These are phyloP conservation scores for Suillus placidus DNA, from an alignment of 768 basidiomycete genomes.

Conservation along the genomic window DNA sequence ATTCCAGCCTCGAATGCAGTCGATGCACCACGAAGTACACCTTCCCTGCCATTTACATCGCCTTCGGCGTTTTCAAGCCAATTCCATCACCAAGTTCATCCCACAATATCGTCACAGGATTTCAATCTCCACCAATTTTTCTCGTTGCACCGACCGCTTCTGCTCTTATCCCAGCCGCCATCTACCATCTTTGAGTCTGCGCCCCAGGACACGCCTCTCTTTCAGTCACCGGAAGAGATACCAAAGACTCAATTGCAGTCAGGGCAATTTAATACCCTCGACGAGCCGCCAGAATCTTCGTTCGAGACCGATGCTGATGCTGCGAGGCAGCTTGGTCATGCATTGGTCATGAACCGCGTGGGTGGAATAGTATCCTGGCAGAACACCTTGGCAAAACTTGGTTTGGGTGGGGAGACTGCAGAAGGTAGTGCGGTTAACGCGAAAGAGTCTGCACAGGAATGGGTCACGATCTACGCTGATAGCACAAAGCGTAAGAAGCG, in stretches of 20 bases:
- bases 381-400: constrained; percentile 62
- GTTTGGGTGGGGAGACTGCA: constrained; percentile 55
- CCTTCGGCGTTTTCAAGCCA: constrained; percentile 13
- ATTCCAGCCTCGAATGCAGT: constrained; percentile 15
- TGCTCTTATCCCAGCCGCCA: constrained; percentile 65
- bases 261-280: constrained; percentile 31
- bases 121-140: constrained; percentile 86
- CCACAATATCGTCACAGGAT: constrained; percentile 62
- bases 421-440: constrained; percentile 53
- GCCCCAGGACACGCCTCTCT: constrained; percentile 22
- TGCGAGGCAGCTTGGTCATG: constrained; percentile 76
- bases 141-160: constrained; percentile 76
- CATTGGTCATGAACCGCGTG: constrained; percentile 68
- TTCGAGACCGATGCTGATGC: constrained; percentile 79
- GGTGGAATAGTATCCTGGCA: constrained; percentile 72
- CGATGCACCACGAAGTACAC: constrained; percentile 23
- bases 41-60: constrained; percentile 21
- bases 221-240: constrained; percentile 21
- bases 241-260: constrained; percentile 32
- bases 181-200: constrained; percentile 52
- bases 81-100: constrained; percentile 44
- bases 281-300: constrained; percentile 52
- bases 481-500: constrained; percentile 82
- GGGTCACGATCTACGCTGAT: constrained; percentile 71
- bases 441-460: constrained; percentile 58